A percentile compares a stretch with the other conserved stretches of the same genome.
phyloP scores from a whole-genome alignment of 2,329 filamentous ascomycete species.

The Apiospora phragmitis region DNA sequence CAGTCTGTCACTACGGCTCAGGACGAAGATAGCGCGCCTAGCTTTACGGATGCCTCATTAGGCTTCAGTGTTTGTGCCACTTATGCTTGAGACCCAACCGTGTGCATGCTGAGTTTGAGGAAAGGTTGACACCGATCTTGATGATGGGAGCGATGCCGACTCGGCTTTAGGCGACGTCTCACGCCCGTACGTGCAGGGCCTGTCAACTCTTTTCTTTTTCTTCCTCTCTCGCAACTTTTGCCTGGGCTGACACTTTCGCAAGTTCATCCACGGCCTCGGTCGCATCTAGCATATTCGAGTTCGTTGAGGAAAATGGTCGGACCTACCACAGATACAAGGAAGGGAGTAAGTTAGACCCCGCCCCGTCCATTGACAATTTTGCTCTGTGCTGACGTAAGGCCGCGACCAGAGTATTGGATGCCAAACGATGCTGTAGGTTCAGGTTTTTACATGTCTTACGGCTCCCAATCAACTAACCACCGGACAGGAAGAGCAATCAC shows the following conservation, averaged over 20 bases:
- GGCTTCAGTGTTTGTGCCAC: not conserved
- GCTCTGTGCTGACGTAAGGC: not conserved
- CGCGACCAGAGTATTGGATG: constrained; percentile 23
- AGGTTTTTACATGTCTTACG: too few species aligned
- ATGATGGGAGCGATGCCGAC: constrained; percentile 7
- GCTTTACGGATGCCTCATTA: not conserved
- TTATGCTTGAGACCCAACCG: not conserved
- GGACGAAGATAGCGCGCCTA: not conserved
- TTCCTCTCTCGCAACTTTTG: not conserved
- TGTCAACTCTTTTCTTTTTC: not conserved
- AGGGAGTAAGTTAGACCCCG: constrained; percentile 21
- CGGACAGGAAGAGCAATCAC: constrained; percentile 9
- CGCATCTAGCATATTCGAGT: constrained; percentile 25
- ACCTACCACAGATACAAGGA: constrained; percentile 28
- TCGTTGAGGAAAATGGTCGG: constrained; percentile 25
- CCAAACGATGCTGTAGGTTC: constrained; percentile 24
- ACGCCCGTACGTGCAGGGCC: not conserved
- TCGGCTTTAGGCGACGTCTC: constrained; percentile 9
- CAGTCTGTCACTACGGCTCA: not conserved
- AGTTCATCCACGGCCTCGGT: constrained; percentile 17
- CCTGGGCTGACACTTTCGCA: not conserved
- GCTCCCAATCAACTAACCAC: not conserved
- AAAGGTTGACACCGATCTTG: not conserved
- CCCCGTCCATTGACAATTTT: not conserved
- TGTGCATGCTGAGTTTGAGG: not conserved